Conservation (phyloP, 2,329 filamentous ascomycete species). For the Tolypocladium nubicola region DNA sequence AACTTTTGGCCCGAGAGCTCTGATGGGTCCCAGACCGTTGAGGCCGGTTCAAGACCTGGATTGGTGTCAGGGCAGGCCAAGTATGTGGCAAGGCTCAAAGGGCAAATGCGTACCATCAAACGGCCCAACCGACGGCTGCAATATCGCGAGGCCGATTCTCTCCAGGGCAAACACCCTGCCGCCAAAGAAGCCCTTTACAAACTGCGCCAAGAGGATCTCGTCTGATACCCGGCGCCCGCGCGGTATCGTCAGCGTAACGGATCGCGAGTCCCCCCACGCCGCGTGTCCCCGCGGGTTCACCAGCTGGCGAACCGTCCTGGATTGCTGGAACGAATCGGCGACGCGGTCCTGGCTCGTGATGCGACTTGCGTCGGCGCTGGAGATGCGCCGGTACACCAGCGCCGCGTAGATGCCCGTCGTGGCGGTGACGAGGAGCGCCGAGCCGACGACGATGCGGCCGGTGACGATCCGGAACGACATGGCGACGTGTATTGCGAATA, state of each 20-base stretch:
- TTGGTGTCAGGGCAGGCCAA: not conserved
- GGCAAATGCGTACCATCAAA: not conserved
- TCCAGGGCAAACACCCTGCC: conserved; percentile 17
- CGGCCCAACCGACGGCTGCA: not conserved
- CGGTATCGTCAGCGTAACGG: conserved; percentile 11
- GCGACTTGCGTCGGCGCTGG: not conserved
- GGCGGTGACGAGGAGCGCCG: not conserved
- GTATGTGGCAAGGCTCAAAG: no score
- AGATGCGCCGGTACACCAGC: not conserved
- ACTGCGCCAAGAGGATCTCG: conserved; percentile 15
- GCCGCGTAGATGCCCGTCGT: conserved; percentile 1
- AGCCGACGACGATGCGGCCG: not conserved
- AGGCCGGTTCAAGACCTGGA: not conserved
- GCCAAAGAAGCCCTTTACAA: conserved; percentile 18
- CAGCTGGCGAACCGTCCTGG: conserved; percentile 11
- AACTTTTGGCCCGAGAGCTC: conserved; percentile 9
- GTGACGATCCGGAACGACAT: not conserved
- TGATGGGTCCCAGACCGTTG: conserved; percentile 8
- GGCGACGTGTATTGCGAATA: not conserved
- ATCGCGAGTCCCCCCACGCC: conserved; percentile 11
- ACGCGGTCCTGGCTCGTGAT: conserved; percentile 9
- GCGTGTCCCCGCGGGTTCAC: conserved; percentile 14
- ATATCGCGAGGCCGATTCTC: conserved; percentile 6
- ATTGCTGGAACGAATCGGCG: conserved; percentile 13
- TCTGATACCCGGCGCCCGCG: conserved; percentile 10